Evolutionary conservation across 768 basidiomycete genomes (phyloP).

Genomic region (Trametes sanguinea): DNA sequence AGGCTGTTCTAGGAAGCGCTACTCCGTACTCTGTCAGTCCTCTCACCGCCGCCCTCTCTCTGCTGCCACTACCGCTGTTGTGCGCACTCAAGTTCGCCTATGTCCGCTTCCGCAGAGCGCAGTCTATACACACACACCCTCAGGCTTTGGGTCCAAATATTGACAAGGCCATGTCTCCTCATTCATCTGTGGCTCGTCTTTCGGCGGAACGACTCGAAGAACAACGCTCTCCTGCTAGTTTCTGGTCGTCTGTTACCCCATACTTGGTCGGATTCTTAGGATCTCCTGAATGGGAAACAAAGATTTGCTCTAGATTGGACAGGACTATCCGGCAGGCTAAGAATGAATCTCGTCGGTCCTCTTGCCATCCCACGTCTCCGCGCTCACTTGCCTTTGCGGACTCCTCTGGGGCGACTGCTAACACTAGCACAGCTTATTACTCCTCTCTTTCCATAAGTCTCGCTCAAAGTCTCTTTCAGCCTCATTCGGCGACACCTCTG

Average conservation of each 20-base stretch:
- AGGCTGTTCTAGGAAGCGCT: neutral
- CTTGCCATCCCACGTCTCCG: slow-evolving; percentile 1
- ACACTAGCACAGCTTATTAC: slow-evolving; percentile 14
- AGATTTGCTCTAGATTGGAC: slow-evolving; percentile 21
- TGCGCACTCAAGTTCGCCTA: slow-evolving; percentile 26
- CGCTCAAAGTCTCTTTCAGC: slow-evolving; percentile 23
- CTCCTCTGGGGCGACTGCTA: slow-evolving; percentile 5
- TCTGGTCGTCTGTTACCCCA: slow-evolving; percentile 5
- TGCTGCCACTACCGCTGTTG: slow-evolving; percentile 28
- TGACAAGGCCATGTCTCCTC: neutral
- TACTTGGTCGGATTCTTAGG: slow-evolving; percentile 32
- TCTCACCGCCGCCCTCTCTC: slow-evolving; percentile 14
- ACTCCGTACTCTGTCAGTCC: neutral
- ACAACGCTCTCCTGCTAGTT: neutral
- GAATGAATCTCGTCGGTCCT: slow-evolving; percentile 1
- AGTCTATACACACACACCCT: slow-evolving; percentile 23
- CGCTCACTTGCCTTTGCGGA: slow-evolving; percentile 14
- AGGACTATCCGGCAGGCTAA: slow-evolving; percentile 7
- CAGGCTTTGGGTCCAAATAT: neutral
- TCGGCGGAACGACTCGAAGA: neutral
- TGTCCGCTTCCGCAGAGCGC: slow-evolving; percentile 24
- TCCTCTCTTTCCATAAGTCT: slow-evolving; percentile 18
- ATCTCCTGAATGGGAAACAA: slow-evolving; percentile 32
- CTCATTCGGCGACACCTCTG: slow-evolving; percentile 25
- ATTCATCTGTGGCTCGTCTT: neutral